These are phyloP conservation scores for Colletotrichum falcatum DNA, from an alignment of 2,329 filamentous ascomycete species.

Conservation along the genomic window DNA sequence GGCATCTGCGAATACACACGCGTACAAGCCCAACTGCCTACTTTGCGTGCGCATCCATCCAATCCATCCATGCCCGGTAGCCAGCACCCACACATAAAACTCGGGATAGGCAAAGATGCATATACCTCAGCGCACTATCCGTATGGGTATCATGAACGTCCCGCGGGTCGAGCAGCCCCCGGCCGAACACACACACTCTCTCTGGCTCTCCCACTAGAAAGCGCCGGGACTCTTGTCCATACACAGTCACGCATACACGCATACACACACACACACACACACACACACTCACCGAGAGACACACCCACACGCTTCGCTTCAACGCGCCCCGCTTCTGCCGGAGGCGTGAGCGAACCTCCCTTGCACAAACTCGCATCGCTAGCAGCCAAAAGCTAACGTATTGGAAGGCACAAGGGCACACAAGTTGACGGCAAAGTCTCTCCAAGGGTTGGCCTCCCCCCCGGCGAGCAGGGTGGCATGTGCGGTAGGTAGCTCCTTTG, in stretches of 20 bases:
- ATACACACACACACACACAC: conserved; percentile 10
- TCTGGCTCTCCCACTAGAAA: background rate
- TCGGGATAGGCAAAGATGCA: conserved; percentile 12
- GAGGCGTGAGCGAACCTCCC: conserved; percentile 31
- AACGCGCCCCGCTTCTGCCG: conserved; percentile 41
- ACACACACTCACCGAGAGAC: background rate
- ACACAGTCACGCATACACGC: conserved; percentile 4
- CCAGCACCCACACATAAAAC: conserved; percentile 15
- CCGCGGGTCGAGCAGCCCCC: conserved; percentile 29
- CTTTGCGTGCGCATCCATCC: background rate
- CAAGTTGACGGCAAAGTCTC: conserved; percentile 38
- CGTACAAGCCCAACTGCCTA: background rate
- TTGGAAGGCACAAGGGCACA: too few relatives aligned
- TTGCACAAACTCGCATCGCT: conserved; percentile 41
- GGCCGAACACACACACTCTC: conserved; percentile 11
- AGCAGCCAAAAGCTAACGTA: conserved; percentile 34
- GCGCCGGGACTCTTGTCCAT: conserved; percentile 10
- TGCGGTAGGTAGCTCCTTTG: conserved; percentile 45
- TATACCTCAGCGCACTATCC: background rate
- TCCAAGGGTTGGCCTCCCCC: conserved; percentile 39
- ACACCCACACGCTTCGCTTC: conserved; percentile 14
- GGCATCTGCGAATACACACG: too few relatives aligned
- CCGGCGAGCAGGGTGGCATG: conserved; percentile 37
- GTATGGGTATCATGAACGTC: conserved; percentile 8
- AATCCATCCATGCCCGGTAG: background rate